phyloP scores from a whole-genome alignment of 164 flowering plant genomes.

The Warburgia ugandensis region DNA sequence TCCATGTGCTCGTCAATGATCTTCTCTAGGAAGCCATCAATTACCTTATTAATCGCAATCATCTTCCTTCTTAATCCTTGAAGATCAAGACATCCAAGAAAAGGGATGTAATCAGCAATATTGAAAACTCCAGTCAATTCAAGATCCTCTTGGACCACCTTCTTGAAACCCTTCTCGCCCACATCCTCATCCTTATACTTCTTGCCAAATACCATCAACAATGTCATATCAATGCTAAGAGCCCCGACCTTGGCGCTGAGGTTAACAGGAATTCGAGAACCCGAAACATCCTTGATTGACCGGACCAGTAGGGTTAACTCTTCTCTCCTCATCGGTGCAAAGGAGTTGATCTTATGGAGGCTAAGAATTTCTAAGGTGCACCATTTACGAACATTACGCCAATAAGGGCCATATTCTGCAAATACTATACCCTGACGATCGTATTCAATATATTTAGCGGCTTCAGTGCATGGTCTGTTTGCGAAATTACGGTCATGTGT shows the following conservation, averaged over 20 bases:
- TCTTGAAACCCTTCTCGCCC: slow-evolving; percentile 19
- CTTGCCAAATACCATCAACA: slow-evolving; percentile 49
- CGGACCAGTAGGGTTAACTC: slow-evolving; percentile 29
- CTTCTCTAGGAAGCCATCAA: slow-evolving; percentile 40
- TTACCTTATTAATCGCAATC: slow-evolving; percentile 39
- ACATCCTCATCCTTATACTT: slow-evolving; percentile 16
- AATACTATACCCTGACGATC: slow-evolving; percentile 20
- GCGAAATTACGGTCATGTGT: slow-evolving; percentile 26
- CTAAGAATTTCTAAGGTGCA: slow-evolving; percentile 22
- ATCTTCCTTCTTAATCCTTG: slow-evolving; percentile 43
- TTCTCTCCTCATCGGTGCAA: slow-evolving; percentile 26
- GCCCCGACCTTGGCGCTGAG: slow-evolving; percentile 26
- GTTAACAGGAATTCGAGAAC: slow-evolving; percentile 14
- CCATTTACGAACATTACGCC: slow-evolving; percentile 28
- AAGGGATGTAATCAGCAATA: slow-evolving; percentile 53
- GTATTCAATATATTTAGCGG: slow-evolving; percentile 25
- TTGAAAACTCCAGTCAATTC: slow-evolving; percentile 38
- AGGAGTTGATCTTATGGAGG: slow-evolving; percentile 21
- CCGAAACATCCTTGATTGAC: neutral
- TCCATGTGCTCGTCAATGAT: slow-evolving; percentile 37
- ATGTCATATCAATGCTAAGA: slow-evolving; percentile 37
- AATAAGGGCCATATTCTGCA: slow-evolving; percentile 28
- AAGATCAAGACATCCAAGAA: slow-evolving; percentile 40
- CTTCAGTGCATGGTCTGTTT: slow-evolving; percentile 19
- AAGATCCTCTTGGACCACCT: slow-evolving; percentile 43